Evolutionary conservation across 768 basidiomycete genomes (phyloP), one percentile per base, ranked within the genome.

Genomic region (Naganishia vaughanmartiniae): DNA sequence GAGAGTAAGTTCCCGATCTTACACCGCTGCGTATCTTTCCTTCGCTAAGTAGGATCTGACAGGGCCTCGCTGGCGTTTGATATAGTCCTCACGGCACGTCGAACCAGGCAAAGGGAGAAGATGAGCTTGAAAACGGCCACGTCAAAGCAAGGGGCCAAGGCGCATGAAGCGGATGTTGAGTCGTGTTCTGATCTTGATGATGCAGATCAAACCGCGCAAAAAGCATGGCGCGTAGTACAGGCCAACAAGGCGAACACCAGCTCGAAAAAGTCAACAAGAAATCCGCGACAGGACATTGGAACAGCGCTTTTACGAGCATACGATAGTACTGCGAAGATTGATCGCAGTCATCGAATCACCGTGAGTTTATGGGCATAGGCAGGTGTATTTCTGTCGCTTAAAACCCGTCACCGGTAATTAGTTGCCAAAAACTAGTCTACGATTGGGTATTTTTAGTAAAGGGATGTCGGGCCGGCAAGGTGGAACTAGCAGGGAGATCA

Each of bases 1-100:
- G 60, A 63, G 26, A 63, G 60, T 63, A 46, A 42, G 60, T 63
- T 4, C 15, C n/a, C 26, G 7, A 21, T 51, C 48, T 24, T 28
- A 30, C n/a, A 4, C 36, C 7, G 10, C 2, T 12, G 24, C 24
- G 42, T 36, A 10, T 36, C 21, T 26, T 26, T 63, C 42, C 30
- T 17, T 45, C 60, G 26, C 60, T 63, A 63, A 63, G 60, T 24
- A 45, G 60, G 19, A 58, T 26, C 60, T 63, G 39, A 63, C 60
- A 63, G 60, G 24, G 33, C 17, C 46, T 58, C 42, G 42, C 15
- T 42, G 26, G 11, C 24, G 39, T 7, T 45, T 63, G 60, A 26
- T 12, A 42, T 45, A 63, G 60, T 63, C 30, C 60, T 63, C 24
- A 28, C 60, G 1, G 60, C 24, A 14, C 60, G 60, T 14, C 60